Percentiles rank a stretch among this genome's conserved stretches.
Evolutionary conservation across 352 stramenopile species (phyloP).

Genomic region (Pythium rhizo-oryzae): DNA sequence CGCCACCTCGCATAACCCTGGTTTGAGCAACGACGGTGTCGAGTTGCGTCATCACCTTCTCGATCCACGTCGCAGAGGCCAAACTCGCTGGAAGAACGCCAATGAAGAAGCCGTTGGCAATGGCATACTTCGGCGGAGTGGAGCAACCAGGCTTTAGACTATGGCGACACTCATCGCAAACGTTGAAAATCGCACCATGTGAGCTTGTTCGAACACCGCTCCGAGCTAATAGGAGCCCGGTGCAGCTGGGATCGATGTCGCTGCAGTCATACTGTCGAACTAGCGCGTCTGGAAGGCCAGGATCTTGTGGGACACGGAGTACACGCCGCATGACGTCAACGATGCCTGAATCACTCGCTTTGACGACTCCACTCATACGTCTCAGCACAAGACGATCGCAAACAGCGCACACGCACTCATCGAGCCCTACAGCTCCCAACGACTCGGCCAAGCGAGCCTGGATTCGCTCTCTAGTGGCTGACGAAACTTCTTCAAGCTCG

Average conservation of each 20-base stretch:
- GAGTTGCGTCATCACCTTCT: slow-evolving; percentile 13
- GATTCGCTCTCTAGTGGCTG: no score
- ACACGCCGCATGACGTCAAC: no score
- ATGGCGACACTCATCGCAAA: background rate
- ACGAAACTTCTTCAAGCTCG: no score
- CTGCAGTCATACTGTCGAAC: background rate
- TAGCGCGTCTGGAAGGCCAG: no score
- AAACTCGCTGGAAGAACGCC: background rate
- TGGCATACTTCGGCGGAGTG: background rate
- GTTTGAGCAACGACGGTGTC: slow-evolving; percentile 29
- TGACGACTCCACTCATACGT: no score
- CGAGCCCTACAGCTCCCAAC: background rate
- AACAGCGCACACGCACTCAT: background rate
- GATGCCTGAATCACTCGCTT: no score
- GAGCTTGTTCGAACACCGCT: background rate
- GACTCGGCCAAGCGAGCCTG: no score
- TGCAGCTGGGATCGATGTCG: background rate
- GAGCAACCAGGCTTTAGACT: background rate
- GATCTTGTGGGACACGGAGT: no score
- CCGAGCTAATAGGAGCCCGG: background rate
- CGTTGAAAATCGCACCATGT: background rate
- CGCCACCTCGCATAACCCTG: slow-evolving; percentile 25
- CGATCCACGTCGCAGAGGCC: background rate
- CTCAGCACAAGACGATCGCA: background rate
- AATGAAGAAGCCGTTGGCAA: background rate